phyloP scores from a whole-genome alignment of 2,329 filamentous ascomycete species.

The Aspergillus luchuensis region DNA sequence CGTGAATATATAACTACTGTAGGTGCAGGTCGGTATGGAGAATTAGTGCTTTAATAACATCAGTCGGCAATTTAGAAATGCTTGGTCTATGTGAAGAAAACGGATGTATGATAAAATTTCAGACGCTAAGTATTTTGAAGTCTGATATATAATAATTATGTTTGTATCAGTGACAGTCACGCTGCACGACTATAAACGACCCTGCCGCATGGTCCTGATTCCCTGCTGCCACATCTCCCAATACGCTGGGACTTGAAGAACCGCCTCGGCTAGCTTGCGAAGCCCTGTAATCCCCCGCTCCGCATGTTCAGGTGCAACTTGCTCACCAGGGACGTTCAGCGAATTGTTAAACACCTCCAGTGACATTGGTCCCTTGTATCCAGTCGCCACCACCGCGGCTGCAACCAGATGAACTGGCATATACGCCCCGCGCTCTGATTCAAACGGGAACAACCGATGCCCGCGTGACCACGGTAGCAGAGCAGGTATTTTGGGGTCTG shows the following conservation, averaged over 20 bases:
- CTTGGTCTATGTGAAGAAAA: no score
- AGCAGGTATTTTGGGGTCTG: slow-evolving; percentile 25
- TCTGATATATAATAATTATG: no score
- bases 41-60: no score
- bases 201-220: background rate
- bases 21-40: no score
- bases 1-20: no score
- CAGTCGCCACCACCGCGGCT: slow-evolving; percentile 35
- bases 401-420: slow-evolving; percentile 36
- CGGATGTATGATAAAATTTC: no score
- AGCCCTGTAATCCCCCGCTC: slow-evolving; percentile 27
- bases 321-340: slow-evolving; percentile 22
- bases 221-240: slow-evolving; percentile 19
- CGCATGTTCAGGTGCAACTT: slow-evolving; percentile 29
- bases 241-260: slow-evolving; percentile 25
- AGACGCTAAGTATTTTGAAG: no score
- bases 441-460: slow-evolving; percentile 34
- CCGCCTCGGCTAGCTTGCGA: slow-evolving; percentile 18
- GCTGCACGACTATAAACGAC: background rate
- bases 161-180: no score
- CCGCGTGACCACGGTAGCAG: slow-evolving; percentile 36
- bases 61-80: no score
- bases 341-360: slow-evolving; percentile 39
- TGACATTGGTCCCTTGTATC: slow-evolving; percentile 35
- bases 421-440: slow-evolving; percentile 30